These are phyloP conservation scores for Gossypium schwendimanii DNA, from an alignment of 441 rosid species.

Conservation along the genomic window DNA sequence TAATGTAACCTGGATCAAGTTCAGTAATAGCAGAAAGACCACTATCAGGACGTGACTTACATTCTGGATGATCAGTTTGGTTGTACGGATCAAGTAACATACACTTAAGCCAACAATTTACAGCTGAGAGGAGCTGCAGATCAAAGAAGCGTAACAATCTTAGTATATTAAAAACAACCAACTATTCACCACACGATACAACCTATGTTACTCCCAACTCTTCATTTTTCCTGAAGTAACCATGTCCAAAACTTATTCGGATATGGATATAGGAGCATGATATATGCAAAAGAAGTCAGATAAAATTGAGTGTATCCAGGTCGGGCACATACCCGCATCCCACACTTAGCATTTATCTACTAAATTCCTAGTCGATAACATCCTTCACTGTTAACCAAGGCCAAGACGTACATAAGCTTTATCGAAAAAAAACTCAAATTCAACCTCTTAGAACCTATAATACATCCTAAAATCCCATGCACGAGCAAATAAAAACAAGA, in stretches of 20 bases:
- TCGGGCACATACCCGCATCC: background rate
- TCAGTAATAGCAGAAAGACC: conserved; percentile 96
- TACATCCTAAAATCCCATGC: background rate
- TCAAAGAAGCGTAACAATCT: conserved; percentile 5
- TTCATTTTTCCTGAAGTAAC: background rate
- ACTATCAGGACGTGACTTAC: conserved; percentile 94
- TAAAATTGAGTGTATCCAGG: background rate
- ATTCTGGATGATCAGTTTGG: conserved; percentile 93
- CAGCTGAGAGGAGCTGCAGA: conserved; percentile 89
- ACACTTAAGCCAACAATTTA: conserved; percentile 98
- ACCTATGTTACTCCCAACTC: background rate
- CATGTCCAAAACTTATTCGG: background rate
- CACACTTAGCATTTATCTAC: background rate
- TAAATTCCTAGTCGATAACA: background rate
- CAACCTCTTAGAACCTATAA: background rate
- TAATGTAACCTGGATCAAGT: conserved; percentile 92
- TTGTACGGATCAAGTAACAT: conserved; percentile 84
- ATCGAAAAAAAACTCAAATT: background rate
- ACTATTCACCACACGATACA: background rate
- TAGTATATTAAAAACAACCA: background rate
- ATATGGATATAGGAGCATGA: background rate
- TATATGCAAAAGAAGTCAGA: background rate
- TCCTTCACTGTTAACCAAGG: background rate
- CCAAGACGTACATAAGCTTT: background rate
- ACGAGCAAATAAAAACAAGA: background rate